Evolutionary conservation across 805 yeast species (phyloP).

Genomic region (Cyberlindnera americana): DNA sequence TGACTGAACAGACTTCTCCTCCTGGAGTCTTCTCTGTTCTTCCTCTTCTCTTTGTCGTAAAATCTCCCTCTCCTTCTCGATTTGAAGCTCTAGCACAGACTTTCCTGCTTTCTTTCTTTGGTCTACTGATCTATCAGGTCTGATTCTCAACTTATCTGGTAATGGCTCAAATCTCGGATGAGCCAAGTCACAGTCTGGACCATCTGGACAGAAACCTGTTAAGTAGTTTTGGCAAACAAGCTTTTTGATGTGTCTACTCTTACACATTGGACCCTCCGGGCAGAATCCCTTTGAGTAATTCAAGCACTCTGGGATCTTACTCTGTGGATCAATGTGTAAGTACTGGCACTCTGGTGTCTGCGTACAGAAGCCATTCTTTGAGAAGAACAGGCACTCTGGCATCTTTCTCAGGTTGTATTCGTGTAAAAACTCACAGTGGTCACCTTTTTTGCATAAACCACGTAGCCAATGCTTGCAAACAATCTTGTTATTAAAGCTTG

Average conservation of each 20-base stretch:
- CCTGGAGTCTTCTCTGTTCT: conserved; percentile 2
- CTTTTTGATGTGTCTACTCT: conserved; percentile 73
- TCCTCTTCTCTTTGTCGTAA: conserved; percentile 19
- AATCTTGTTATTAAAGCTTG: conserved; percentile 64
- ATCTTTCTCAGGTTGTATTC: conserved; percentile 90
- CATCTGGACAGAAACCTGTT: conserved; percentile 92
- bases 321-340: conserved; percentile 84
- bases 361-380: conserved; percentile 79
- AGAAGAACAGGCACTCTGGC: conserved; percentile 93
- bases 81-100: conserved; percentile 26
- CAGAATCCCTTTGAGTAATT: conserved; percentile 88
- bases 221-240: conserved; percentile 74
- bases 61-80: conserved; percentile 25
- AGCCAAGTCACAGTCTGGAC: conserved; percentile 62
- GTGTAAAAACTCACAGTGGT: conserved; percentile 92
- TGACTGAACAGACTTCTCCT: neutral
- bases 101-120: conserved; percentile 15
- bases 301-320: conserved; percentile 83
- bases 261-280: conserved; percentile 84
- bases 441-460: conserved; percentile 95
- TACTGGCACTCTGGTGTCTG: conserved; percentile 94
- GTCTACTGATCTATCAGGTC: conserved; percentile 30
- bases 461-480: conserved; percentile 98
- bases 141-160: conserved; percentile 37
- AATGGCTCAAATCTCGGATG: conserved; percentile 74